Evolutionary conservation across 345 rosid genomes (phyloP).

Genomic region (Murraya paniculata): DNA sequence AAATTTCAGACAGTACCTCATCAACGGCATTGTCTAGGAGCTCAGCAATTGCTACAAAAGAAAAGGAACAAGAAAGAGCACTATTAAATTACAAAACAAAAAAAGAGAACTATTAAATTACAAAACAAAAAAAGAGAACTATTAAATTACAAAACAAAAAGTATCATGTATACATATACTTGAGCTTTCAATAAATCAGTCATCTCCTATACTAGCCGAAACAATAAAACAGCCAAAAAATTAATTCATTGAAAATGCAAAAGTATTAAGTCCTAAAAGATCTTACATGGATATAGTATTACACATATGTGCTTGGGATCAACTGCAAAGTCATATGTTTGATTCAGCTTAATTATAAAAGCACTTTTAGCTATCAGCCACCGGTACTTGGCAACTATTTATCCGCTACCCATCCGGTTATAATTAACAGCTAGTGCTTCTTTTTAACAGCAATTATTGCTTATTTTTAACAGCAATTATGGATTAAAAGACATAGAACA

Average conservation of each 20-base stretch:
- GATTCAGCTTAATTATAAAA: too few relatives aligned
- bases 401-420: too few relatives aligned
- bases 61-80: background rate
- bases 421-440: too few relatives aligned
- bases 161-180: background rate
- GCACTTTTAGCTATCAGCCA: too few relatives aligned
- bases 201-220: background rate
- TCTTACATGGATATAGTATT: background rate
- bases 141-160: slow-evolving; percentile 7
- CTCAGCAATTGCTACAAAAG: slow-evolving; percentile 85
- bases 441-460: too few relatives aligned
- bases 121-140: too few relatives aligned
- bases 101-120: too few relatives aligned
- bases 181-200: background rate
- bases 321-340: too few relatives aligned
- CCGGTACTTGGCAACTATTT: too few relatives aligned
- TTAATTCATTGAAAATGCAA: background rate
- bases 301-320: background rate
- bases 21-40: slow-evolving; percentile 94
- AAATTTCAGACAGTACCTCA: slow-evolving; percentile 47
- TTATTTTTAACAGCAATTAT: too few relatives aligned
- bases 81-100: too few relatives aligned
- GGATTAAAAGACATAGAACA: too few relatives aligned
- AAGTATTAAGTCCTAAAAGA: background rate
- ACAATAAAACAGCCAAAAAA: background rate